These are phyloP conservation scores for Beta vulgaris DNA, from an alignment of 148 eudicot genomes.

Conservation along the genomic window DNA sequence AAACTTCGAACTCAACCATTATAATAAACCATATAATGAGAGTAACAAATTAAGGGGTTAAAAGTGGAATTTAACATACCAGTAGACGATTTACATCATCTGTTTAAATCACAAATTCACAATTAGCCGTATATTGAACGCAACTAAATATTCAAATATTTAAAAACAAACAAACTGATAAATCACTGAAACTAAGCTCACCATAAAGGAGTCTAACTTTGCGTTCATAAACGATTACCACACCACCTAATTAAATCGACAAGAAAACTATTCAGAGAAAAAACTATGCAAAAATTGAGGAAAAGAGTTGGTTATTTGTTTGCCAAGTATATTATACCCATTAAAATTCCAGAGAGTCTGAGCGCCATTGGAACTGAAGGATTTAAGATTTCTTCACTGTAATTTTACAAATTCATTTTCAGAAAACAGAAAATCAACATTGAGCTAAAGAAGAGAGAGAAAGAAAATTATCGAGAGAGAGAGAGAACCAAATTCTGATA, in stretches of 20 bases:
- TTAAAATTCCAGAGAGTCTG: constrained; percentile 87
- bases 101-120: constrained; percentile 27
- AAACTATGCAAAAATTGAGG: neutral
- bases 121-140: neutral
- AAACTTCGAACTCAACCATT: neutral
- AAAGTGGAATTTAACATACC: constrained; percentile 37
- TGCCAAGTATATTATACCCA: constrained; percentile 51
- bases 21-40: neutral
- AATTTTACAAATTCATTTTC: neutral
- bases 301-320: neutral
- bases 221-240: constrained; percentile 85
- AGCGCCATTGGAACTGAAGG: constrained; percentile 96
- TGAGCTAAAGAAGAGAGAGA: neutral
- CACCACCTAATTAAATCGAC: constrained; percentile 60
- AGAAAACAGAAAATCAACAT: neutral
- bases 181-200: constrained; percentile 19
- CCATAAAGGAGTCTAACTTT: constrained; percentile 87
- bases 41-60: neutral
- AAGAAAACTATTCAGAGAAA: neutral
- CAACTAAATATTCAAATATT: neutral
- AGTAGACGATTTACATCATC: constrained; percentile 92
- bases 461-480: constrained; percentile 1
- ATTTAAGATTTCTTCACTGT: constrained; percentile 87
- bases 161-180: neutral
- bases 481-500: constrained; percentile 66